Percentiles rank a stretch among this genome's conserved stretches.
Conservation (phyloP, 2,329 filamentous ascomycete genomes). For the Neonectria hederae region DNA sequence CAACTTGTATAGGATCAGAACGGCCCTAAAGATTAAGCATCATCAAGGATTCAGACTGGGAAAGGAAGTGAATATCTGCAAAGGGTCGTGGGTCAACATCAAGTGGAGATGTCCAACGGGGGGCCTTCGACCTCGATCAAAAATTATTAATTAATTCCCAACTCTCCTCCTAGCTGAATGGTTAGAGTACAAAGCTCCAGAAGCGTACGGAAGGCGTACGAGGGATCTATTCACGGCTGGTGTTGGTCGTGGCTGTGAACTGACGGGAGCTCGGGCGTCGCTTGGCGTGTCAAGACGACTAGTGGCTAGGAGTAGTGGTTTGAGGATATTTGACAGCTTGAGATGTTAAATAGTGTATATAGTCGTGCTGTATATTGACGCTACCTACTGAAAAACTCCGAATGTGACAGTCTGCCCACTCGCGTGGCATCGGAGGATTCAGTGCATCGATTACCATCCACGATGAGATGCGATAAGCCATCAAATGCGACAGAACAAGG, state of each 20-base stretch:
- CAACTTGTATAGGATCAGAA: neutral
- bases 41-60: neutral
- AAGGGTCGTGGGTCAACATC: no score
- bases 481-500: no score
- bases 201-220: neutral
- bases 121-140: neutral
- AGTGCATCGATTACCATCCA: neutral
- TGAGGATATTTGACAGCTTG: no score
- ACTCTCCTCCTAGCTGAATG: neutral
- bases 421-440: constrained; percentile 3
- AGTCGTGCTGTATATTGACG: no score
- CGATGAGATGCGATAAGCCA: neutral
- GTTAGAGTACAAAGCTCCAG: neutral
- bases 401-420: neutral
- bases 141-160: neutral
- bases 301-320: no score
- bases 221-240: neutral
- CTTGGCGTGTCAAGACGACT: neutral
- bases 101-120: no score
- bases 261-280: neutral
- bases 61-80: neutral
- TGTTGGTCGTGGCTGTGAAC: neutral
- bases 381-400: no score
- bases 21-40: neutral
- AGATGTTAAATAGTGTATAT: no score